These are phyloP conservation scores for Cryptomeria japonica DNA, from an alignment of 75 land plant genomes.

Conservation along the genomic window DNA sequence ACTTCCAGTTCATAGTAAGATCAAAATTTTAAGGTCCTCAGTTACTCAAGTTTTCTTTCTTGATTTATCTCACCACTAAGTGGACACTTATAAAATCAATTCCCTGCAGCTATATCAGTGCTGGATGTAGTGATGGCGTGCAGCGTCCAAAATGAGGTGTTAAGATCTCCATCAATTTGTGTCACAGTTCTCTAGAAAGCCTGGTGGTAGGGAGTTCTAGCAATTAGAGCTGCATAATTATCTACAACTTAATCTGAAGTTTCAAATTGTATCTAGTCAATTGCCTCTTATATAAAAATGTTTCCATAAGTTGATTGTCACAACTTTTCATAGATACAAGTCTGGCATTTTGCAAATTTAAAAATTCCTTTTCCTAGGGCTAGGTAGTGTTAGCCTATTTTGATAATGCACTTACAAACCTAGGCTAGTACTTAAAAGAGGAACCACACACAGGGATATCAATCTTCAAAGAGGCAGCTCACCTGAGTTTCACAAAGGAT, in stretches of 20 bases:
- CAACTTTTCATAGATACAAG: neutral
- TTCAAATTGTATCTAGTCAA: neutral
- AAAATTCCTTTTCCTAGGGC: neutral
- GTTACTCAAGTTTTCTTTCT: neutral
- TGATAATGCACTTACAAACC: too few relatives aligned
- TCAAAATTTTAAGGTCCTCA: neutral
- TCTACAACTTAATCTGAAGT: neutral
- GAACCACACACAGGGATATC: too few relatives aligned
- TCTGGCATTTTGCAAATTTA: neutral
- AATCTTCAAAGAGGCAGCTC: too few relatives aligned
- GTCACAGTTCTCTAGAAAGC: neutral
- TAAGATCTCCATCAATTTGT: neutral
- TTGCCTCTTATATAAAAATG: neutral
- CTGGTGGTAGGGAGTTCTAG: neutral
- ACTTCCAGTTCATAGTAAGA: neutral
- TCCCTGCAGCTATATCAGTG: neutral
- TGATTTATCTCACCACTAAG: neutral
- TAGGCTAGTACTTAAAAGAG: too few relatives aligned
- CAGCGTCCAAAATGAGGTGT: neutral
- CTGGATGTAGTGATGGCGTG: conserved; percentile 38
- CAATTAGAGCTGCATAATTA: neutral
- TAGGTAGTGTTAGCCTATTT: neutral
- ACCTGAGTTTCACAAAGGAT: too few relatives aligned
- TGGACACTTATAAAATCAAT: neutral
- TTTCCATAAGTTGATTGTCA: neutral